These are phyloP conservation scores for Fusarium torulosum DNA, from an alignment of 2,329 filamentous ascomycete genomes.

Conservation along the genomic window DNA sequence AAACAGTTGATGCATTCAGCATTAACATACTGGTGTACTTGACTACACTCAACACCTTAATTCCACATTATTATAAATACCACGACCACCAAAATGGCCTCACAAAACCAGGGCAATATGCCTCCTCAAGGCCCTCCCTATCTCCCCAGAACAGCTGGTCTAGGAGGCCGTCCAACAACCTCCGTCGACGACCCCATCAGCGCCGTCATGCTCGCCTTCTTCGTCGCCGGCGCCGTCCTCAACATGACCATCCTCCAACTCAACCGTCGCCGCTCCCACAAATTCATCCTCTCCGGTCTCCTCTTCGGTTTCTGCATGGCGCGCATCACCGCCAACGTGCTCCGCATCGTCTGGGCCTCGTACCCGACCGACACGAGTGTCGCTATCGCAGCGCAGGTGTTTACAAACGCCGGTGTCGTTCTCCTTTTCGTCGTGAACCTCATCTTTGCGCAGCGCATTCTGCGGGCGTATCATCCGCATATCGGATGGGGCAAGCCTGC, in stretches of 20 bases:
- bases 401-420: conserved; percentile 79
- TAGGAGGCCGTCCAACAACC: conserved; percentile 70
- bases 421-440: conserved; percentile 84
- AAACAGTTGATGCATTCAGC: not conserved
- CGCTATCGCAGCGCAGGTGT: conserved; percentile 73
- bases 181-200: conserved; percentile 74
- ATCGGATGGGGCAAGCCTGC: conserved; percentile 75
- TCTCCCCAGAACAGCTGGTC: conserved; percentile 57
- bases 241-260: conserved; percentile 71
- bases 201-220: conserved; percentile 71
- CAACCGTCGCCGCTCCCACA: conserved; percentile 64
- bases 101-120: conserved; percentile 18
- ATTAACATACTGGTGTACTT: not conserved
- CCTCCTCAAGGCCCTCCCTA: conserved; percentile 55
- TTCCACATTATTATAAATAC: not conserved
- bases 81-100: conserved; percentile 29
- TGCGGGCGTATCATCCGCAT: conserved; percentile 77
- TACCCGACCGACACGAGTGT: conserved; percentile 56
- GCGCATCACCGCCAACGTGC: conserved; percentile 63
- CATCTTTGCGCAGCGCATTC: conserved; percentile 79
- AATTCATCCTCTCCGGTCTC: conserved; percentile 70
- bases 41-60: not conserved
- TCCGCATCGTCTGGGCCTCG: conserved; percentile 67
- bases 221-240: conserved; percentile 62
- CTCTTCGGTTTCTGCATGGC: conserved; percentile 71